Evolutionary conservation across 1,139 yeast genomes (phyloP).

Genomic region (Hansenula sp.): DNA sequence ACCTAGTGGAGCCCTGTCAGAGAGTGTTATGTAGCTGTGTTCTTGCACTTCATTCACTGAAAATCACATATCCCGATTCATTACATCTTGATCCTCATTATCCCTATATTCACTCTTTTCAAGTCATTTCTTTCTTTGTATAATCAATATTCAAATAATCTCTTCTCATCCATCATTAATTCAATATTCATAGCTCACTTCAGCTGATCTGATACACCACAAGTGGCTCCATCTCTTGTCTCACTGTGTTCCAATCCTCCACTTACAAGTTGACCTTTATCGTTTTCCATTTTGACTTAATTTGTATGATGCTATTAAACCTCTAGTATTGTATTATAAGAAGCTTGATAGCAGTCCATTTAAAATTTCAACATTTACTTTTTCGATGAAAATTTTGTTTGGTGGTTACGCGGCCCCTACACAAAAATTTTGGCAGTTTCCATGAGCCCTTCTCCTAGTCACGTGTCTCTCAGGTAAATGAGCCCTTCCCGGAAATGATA

Average conservation of each 20-base stretch:
- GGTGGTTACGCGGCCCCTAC: constrained; percentile 8
- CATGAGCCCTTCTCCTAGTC: neutral
- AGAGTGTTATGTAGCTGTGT: too few species aligned
- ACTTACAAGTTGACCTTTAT: constrained; percentile 99
- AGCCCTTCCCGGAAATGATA: too few species aligned
- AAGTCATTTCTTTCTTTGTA: too few species aligned
- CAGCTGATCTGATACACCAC: neutral
- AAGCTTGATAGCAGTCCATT: neutral
- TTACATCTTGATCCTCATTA: neutral
- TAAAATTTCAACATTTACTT: neutral
- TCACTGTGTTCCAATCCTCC: constrained; percentile 8
- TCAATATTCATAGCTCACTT: neutral
- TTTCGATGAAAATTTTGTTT: constrained; percentile 8
- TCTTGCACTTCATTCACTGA: too few species aligned
- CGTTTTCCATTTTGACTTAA: constrained; percentile 93
- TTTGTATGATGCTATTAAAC: constrained; percentile 4
- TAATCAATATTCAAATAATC: too few species aligned
- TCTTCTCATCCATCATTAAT: too few species aligned
- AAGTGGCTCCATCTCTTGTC: neutral
- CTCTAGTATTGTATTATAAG: neutral
- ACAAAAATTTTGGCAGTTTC: neutral
- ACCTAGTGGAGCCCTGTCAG: too few species aligned
- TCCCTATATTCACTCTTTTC: neutral
- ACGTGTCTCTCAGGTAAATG: too few species aligned
- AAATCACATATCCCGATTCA: neutral